Evolutionary conservation across 2,329 filamentous ascomycete species (phyloP).

Genomic region (Verticillium nubilum): DNA sequence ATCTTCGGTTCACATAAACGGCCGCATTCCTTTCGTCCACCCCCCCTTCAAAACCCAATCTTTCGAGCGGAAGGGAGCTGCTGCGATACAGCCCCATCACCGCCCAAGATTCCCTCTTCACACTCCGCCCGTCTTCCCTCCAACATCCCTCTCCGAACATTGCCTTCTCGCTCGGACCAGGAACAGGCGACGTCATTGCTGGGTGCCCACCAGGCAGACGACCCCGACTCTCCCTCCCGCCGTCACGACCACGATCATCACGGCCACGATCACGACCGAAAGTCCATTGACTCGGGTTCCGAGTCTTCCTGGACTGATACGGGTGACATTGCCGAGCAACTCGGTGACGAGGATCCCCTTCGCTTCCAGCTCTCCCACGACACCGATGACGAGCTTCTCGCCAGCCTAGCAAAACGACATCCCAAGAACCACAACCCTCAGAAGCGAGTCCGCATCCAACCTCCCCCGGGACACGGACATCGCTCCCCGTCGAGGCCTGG

Average conservation of each 20-base stretch:
- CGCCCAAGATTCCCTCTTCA: constrained; percentile 81
- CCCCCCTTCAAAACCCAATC: constrained; percentile 18
- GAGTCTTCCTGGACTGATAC: constrained; percentile 85
- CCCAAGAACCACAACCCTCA: constrained; percentile 37
- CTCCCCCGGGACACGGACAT: constrained; percentile 33
- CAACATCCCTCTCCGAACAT: constrained; percentile 81
- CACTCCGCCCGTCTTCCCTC: constrained; percentile 64
- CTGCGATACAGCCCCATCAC: constrained; percentile 68
- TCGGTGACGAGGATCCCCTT: constrained; percentile 78
- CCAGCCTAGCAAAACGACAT: constrained; percentile 40
- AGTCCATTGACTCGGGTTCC: constrained; percentile 49
- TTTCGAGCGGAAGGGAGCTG: constrained; percentile 59
- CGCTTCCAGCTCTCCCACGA: constrained; percentile 63
- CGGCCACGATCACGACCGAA: constrained; percentile 34
- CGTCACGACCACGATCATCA: constrained; percentile 29
- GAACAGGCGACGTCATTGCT: constrained; percentile 41
- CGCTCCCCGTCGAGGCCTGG: constrained; percentile 31
- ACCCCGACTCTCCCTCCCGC: constrained; percentile 22
- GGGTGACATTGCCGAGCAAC: constrained; percentile 88
- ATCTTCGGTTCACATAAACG: constrained; percentile 12
- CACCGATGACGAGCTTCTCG: constrained; percentile 57
- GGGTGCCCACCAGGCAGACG: constrained; percentile 26
- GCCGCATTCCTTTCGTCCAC: constrained; percentile 26
- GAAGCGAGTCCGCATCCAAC: constrained; percentile 67
- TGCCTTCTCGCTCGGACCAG: constrained; percentile 40